Conservation (phyloP, 2,329 filamentous ascomycete species). For the Microdochium paspali region DNA sequence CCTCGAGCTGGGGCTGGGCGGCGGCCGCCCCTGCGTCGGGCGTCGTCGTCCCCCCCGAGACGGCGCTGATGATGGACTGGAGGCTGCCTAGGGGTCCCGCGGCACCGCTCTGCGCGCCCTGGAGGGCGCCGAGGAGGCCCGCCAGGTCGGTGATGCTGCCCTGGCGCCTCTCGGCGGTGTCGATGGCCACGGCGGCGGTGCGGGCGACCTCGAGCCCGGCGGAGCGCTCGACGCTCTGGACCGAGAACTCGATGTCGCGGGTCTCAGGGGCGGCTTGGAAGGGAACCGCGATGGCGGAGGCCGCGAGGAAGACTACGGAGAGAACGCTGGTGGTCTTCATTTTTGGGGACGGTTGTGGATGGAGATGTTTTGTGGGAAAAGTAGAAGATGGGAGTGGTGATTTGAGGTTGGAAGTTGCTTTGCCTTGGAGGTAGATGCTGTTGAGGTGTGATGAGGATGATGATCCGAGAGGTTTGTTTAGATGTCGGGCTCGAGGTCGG, state of each 20-base stretch:
- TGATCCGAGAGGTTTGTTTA: background rate
- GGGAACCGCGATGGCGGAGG: background rate
- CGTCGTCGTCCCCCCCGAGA: background rate
- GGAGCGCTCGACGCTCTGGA: background rate
- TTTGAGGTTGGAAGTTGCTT: background rate
- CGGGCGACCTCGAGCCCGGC: background rate
- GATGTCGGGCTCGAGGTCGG: background rate
- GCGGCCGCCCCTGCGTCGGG: background rate
- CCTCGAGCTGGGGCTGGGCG: background rate
- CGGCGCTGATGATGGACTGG: background rate
- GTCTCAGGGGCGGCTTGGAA: background rate
- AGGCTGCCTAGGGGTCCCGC: background rate
- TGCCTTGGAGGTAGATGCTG: background rate
- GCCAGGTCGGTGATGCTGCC: background rate
- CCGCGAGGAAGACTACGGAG: background rate
- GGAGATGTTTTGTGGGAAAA: background rate
- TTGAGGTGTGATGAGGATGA: background rate
- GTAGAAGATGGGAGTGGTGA: background rate
- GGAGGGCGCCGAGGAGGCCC: background rate
- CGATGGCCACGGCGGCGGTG: background rate
- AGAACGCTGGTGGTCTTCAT: conserved; percentile 1
- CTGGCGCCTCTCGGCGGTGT: background rate
- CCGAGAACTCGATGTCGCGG: background rate
- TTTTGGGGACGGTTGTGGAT: background rate
- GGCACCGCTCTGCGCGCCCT: background rate